Percentiles rank a stretch among this genome's conserved stretches.
Conservation (phyloP, 192 early-diverging fungal genomes). For the Backusella psychrophila region DNA sequence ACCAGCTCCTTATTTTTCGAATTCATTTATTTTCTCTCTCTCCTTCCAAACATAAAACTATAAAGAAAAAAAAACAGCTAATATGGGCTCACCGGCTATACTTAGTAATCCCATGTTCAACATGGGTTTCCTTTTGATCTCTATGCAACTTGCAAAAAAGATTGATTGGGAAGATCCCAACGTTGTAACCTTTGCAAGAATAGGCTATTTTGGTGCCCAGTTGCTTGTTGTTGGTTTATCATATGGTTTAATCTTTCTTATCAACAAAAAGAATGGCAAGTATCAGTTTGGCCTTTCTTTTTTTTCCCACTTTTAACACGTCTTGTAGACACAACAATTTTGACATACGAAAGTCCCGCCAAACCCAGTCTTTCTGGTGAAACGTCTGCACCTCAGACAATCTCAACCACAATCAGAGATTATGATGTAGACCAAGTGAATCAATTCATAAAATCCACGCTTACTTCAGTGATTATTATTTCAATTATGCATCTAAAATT, state of each 20-base stretch:
- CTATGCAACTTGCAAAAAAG: constrained; percentile 69
- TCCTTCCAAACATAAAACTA: background rate
- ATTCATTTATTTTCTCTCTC: background rate
- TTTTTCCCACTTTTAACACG: constrained; percentile 17
- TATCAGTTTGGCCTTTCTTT: background rate
- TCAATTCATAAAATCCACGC: constrained; percentile 67
- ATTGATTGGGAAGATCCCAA: constrained; percentile 69
- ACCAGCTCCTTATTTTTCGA: no score
- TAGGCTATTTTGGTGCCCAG: constrained; percentile 61
- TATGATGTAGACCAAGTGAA: constrained; percentile 77
- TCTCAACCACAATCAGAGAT: constrained; percentile 50
- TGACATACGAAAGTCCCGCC: constrained; percentile 75
- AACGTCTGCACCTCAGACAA: constrained; percentile 11
- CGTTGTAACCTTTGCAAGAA: constrained; percentile 54
- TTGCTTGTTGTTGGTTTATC: constrained; percentile 46
- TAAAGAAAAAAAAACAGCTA: background rate
- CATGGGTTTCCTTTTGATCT: constrained; percentile 61
- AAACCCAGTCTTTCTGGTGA: constrained; percentile 47
- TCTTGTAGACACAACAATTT: constrained; percentile 67
- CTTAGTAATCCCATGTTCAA: constrained; percentile 42
- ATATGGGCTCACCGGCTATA: constrained; percentile 34
- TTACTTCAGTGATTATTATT: constrained; percentile 73
- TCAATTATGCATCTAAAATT: constrained; percentile 86
- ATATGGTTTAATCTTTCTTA: constrained; percentile 39
- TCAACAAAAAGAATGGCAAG: constrained; percentile 72